Base-by-base conservation (phyloP, 2,329 filamentous ascomycete genomes). In the Scedosporium apiospermum region DNA sequence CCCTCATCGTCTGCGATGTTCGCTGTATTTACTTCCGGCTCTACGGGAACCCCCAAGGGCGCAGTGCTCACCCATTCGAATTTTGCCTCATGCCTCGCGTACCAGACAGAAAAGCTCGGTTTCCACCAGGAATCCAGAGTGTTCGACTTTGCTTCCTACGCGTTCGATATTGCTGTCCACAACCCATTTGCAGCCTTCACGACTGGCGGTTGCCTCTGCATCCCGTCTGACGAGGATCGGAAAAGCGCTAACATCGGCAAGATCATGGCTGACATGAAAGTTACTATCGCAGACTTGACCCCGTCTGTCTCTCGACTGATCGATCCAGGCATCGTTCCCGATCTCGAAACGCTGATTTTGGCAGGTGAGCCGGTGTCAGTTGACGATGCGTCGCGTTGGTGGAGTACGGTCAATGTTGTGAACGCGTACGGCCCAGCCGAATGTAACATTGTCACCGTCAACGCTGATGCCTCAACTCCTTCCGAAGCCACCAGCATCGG, bases 341-440 rank as follows among this genome's bases (percentile, higher is more conserved):
- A 73, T 1, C 73, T 81, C 14, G 74, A 79, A 58, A 77, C 78
- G 3, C 72, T 82, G 2, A 77, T 77, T 1, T 72, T 82, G 0
- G 80, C 78, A 9, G 81, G 81, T 12, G 81, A 83, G 68, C 76
- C 79, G 4, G 80, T 85, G 63, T 82, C 81, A 0, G 73, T 78
- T 0, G 75, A 77, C 14, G 80, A 82, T 49, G 79, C 79, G 9
- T 74, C 76, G 0, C 23, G 81, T 80, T 60, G 82, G 26, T 27
- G 26, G 26, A 27, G 26, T 3, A 27, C 26, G 26, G 26, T 27
- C 26, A 27, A 27, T 27, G 26, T 27, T 27, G 26, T 27, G 26
- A 27, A 27, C 26, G 26, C 26, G 26, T 27, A 27, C 26, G 26
- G 26, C 26, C 26, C 26, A 27, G 26, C 26, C 26, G 26, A 27